A percentile compares a stretch with the other conserved stretches of the same genome.
Conservation (phyloP, 163 green algal species). For the Scenedesmus sp. region DNA sequence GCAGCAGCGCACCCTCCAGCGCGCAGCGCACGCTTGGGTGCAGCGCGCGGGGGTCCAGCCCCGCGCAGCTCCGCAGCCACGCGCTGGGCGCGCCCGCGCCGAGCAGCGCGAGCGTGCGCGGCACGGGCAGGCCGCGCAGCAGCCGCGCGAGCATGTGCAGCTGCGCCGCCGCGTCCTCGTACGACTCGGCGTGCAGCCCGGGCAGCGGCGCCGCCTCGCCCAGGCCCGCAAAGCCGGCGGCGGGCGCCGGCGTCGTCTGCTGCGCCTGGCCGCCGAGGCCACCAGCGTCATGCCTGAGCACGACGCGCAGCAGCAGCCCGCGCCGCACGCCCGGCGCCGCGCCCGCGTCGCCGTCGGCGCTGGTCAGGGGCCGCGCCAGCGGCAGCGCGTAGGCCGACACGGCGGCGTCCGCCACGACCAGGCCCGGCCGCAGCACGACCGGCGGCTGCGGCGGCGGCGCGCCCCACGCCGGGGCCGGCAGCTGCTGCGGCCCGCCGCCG, state of each 20-base stretch:
- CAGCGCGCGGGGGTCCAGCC: slow-evolving; percentile 36
- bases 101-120: slow-evolving; percentile 55
- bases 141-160: slow-evolving; percentile 62
- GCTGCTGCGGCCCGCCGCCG: slow-evolving; percentile 4
- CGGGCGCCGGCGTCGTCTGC: too few species aligned
- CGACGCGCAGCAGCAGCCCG: slow-evolving; percentile 57
- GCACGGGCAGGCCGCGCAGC: slow-evolving; percentile 43
- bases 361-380: slow-evolving; percentile 67
- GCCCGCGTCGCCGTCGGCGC: not conserved
- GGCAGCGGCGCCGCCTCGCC: slow-evolving; percentile 89
- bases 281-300: slow-evolving; percentile 54
- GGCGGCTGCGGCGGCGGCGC: slow-evolving; percentile 20
- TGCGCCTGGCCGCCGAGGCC: slow-evolving; percentile 9
- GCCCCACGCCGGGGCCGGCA: not conserved
- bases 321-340: slow-evolving; percentile 21
- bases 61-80: slow-evolving; percentile 52
- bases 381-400: slow-evolving; percentile 56
- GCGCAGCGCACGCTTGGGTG: slow-evolving; percentile 59
- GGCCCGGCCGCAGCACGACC: not conserved
- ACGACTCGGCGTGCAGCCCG: slow-evolving; percentile 85
- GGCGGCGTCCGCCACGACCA: not conserved
- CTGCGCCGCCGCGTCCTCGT: slow-evolving; percentile 74
- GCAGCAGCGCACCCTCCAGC: slow-evolving; percentile 84
- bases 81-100: slow-evolving; percentile 55
- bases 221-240: slow-evolving; percentile 50